Evolutionary conservation across 2,329 filamentous ascomycete species (phyloP).

Genomic region (Sarocladium kiliense): DNA sequence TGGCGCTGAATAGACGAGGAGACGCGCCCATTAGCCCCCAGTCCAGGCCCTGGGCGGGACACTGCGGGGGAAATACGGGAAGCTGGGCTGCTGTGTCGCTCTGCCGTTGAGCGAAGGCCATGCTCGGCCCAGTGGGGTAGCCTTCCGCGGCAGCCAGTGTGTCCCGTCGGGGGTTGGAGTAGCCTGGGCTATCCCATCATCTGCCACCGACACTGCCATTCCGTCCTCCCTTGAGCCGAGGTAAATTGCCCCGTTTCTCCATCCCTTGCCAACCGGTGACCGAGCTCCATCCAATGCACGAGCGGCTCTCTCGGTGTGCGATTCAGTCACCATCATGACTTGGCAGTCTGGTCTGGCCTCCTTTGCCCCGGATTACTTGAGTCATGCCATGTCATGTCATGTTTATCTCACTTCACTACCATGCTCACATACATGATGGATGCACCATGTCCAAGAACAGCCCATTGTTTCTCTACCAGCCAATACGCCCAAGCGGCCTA

Average conservation of each 20-base stretch:
- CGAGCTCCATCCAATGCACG: too few species aligned
- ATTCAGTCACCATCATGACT: too few species aligned
- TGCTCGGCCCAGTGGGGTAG: background rate
- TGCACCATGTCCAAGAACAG: background rate
- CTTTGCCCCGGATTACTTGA: too few species aligned
- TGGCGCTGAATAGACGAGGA: too few species aligned
- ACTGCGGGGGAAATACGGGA: background rate
- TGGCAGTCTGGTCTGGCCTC: too few species aligned
- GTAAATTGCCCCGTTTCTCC: slow-evolving; percentile 6
- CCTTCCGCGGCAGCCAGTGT: background rate
- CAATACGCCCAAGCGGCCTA: slow-evolving; percentile 7
- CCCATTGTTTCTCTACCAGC: background rate
- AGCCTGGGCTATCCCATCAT: too few species aligned
- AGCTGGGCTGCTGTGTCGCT: background rate
- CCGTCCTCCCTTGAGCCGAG: slow-evolving; percentile 12
- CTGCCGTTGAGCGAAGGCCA: background rate
- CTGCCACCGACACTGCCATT: too few species aligned
- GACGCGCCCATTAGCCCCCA: too few species aligned
- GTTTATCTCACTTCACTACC: too few species aligned
- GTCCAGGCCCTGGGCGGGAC: background rate
- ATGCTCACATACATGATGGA: too few species aligned
- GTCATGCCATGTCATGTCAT: too few species aligned
- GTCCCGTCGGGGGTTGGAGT: too few species aligned
- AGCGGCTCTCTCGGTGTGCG: background rate
- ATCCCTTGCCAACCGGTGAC: background rate